Evolutionary conservation across 257 asterid species (phyloP).

Genomic region (Scutellaria baicalensis): DNA sequence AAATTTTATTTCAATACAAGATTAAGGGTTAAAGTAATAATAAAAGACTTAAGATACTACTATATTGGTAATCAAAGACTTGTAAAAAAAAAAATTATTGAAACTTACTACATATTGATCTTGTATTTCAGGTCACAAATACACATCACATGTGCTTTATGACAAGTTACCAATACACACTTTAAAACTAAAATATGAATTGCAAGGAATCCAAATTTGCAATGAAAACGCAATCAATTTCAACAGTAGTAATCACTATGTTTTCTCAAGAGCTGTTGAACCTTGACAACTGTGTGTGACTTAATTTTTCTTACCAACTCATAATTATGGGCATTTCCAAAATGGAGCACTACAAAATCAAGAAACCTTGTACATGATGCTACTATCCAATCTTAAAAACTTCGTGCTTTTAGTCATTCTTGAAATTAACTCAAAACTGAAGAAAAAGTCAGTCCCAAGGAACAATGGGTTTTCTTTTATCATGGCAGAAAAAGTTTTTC

Average conservation of each 20-base stretch:
- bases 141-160: too few relatives aligned
- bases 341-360: conserved; percentile 16
- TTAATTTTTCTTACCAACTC: not conserved
- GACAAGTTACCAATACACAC: too few relatives aligned
- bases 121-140: too few relatives aligned
- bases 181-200: not conserved
- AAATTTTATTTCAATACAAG: too few relatives aligned
- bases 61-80: too few relatives aligned
- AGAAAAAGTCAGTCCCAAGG: not conserved
- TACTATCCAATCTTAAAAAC: not conserved
- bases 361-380: not conserved
- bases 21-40: too few relatives aligned
- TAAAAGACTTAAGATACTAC: too few relatives aligned
- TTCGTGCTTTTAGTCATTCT: not conserved
- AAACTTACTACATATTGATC: too few relatives aligned
- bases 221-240: not conserved
- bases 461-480: not conserved
- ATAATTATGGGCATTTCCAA: conserved; percentile 4
- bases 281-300: not conserved
- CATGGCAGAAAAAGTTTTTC: not conserved
- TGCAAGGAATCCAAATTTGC: not conserved
- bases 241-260: not conserved
- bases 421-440: conserved; percentile 1
- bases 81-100: too few relatives aligned
- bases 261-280: not conserved